phyloP scores from a whole-genome alignment of 495 filamentous ascomycete species.

The Neurospora hispaniola region DNA sequence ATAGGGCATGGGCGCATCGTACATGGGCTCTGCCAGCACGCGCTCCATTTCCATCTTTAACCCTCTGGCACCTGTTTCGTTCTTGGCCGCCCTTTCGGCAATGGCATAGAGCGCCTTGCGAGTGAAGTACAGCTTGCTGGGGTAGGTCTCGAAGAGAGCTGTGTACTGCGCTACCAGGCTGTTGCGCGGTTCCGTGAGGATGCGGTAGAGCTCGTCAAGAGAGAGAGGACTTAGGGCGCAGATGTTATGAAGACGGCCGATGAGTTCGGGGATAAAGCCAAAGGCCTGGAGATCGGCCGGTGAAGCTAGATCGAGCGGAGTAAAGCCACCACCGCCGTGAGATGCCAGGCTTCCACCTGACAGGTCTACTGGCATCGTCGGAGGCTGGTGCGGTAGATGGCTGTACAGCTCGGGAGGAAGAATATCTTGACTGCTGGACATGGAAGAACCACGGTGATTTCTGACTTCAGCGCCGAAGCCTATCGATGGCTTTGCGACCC shows the following conservation, averaged over 20 bases:
- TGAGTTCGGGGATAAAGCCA: conserved; percentile 92
- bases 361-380: conserved; percentile 3
- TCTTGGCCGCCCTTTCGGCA: conserved; percentile 57
- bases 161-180: conserved; percentile 77
- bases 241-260: conserved; percentile 77
- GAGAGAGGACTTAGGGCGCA: conserved; percentile 74
- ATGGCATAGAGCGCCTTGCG: conserved; percentile 66
- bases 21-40: conserved; percentile 81
- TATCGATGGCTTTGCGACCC: conserved; percentile 78
- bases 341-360: neutral
- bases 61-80: conserved; percentile 81
- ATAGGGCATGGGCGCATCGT: conserved; percentile 59
- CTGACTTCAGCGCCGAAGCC: conserved; percentile 84
- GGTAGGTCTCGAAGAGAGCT: conserved; percentile 71
- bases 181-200: conserved; percentile 87
- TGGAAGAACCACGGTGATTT: conserved; percentile 16
- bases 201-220: conserved; percentile 67
- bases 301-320: conserved; percentile 69
- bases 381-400: conserved; percentile 32
- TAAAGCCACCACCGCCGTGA: conserved; percentile 36
- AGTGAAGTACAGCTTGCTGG: conserved; percentile 76
- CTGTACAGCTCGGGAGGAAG: conserved; percentile 33
- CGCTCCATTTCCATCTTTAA: conserved; percentile 84
- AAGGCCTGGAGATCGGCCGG: conserved; percentile 80
- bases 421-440: conserved; percentile 24